Evolutionary conservation across 2,329 filamentous ascomycete genomes (phyloP).

Genomic region (Pezizomycotina sp.): DNA sequence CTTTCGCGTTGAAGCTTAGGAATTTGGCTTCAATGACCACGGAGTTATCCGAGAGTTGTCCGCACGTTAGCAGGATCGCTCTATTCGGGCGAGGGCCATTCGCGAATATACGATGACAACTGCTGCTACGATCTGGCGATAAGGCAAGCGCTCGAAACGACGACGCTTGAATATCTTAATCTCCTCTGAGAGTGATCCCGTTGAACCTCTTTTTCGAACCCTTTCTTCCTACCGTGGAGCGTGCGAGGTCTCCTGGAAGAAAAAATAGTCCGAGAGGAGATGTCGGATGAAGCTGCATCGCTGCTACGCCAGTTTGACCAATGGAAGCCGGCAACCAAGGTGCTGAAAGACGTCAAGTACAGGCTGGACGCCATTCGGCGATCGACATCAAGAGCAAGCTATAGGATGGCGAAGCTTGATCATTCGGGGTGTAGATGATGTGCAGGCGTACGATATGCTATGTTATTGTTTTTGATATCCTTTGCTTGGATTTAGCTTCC

Average conservation of each 20-base stretch:
- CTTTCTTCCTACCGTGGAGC: conserved; percentile 66
- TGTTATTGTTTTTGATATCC: not conserved
- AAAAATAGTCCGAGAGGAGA: conserved; percentile 67
- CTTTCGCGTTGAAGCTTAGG: conserved; percentile 80
- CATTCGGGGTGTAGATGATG: too few species aligned
- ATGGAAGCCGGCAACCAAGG: conserved; percentile 82
- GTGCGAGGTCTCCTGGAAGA: conserved; percentile 89
- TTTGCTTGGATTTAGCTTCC: not conserved
- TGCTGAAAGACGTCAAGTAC: conserved; percentile 82
- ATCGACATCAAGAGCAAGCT: too few species aligned
- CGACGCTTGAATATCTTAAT: conserved; percentile 27
- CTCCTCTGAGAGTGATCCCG: conserved; percentile 20
- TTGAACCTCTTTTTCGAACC: conserved; percentile 23
- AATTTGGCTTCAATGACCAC: conserved; percentile 88
- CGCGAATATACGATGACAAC: conserved; percentile 76
- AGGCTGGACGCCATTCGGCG: not conserved
- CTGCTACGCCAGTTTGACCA: conserved; percentile 78
- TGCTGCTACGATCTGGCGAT: conserved; percentile 69
- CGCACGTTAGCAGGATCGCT: conserved; percentile 72
- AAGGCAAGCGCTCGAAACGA: conserved; percentile 57
- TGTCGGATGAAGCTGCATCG: conserved; percentile 59
- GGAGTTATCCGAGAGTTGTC: conserved; percentile 83
- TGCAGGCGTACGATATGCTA: too few species aligned
- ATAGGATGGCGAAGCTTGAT: too few species aligned
- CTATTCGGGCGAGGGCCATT: conserved; percentile 85